Evolutionary conservation across 306 rosid genomes (phyloP).

Genomic region (Spatholobus suberectus): DNA sequence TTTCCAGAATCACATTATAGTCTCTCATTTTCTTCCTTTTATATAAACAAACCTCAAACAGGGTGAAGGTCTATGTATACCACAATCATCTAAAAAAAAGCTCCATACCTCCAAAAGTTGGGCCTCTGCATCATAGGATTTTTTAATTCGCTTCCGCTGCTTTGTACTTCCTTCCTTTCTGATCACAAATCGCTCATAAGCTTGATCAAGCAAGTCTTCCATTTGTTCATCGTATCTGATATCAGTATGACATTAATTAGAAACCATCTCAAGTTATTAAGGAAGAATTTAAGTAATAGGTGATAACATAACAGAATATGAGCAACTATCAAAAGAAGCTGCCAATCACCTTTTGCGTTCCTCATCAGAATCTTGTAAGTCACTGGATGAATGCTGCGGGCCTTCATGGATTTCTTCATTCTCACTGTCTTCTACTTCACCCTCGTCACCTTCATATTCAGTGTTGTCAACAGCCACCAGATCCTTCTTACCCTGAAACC

Average conservation of each 20-base stretch:
- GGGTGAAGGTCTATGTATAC: background rate
- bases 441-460: conserved; percentile 72
- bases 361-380: conserved; percentile 81
- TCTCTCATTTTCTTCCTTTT: background rate
- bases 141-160: conserved; percentile 83
- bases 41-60: background rate
- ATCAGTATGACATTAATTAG: conserved; percentile 27
- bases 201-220: conserved; percentile 79
- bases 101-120: conserved; percentile 74
- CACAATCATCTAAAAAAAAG: background rate
- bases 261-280: conserved; percentile 2
- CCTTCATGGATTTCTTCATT: conserved; percentile 49
- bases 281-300: background rate
- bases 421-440: conserved; percentile 56
- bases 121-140: conserved; percentile 55
- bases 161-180: conserved; percentile 82
- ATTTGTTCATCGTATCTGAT: conserved; percentile 80
- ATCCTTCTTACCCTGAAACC: conserved; percentile 86
- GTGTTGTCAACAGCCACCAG: conserved; percentile 71
- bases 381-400: conserved; percentile 66
- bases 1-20: conserved; percentile 5
- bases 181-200: conserved; percentile 74
- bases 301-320: conserved; percentile 15
- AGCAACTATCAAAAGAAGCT: conserved; percentile 28
- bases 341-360: conserved; percentile 75